Evolutionary conservation across 192 early-diverging fungal genomes (phyloP).

Genomic region (Kappamyces sp.): DNA sequence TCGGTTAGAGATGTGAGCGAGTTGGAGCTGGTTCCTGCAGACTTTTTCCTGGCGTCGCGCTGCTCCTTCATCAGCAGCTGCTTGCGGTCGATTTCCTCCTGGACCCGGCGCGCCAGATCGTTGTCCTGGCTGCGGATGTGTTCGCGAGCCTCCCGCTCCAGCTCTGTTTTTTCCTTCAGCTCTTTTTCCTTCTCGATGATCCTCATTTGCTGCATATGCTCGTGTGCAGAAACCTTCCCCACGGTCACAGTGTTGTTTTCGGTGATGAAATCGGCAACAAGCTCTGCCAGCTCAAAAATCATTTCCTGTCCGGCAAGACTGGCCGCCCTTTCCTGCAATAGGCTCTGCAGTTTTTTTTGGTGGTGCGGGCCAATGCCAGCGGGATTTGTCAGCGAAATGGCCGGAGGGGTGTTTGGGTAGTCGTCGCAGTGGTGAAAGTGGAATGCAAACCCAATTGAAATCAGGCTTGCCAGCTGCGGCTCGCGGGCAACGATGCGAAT

Average conservation of each 20-base stretch:
- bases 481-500: no score
- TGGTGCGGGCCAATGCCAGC: background rate
- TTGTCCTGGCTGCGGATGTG: background rate
- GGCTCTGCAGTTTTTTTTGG: background rate
- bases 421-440: no score
- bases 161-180: slow-evolving; percentile 5
- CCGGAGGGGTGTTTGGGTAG: no score
- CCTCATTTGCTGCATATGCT: slow-evolving; percentile 3
- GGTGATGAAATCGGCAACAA: slow-evolving; percentile 8
- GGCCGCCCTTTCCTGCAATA: background rate
- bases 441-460: no score
- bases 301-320: slow-evolving; percentile 1
- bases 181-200: slow-evolving; percentile 10
- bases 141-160: background rate
- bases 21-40: no score
- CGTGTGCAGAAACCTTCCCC: background rate
- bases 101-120: background rate
- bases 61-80: background rate
- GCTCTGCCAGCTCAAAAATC: slow-evolving; percentile 12
- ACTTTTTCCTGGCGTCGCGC: slow-evolving; percentile 7
- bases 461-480: no score
- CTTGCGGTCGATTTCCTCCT: slow-evolving; percentile 7
- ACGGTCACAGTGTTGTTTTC: no score
- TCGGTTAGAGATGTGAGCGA: no score
- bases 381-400: no score